Evolutionary conservation across 345 rosid genomes (phyloP).

Genomic region (Erodium maritimum): DNA sequence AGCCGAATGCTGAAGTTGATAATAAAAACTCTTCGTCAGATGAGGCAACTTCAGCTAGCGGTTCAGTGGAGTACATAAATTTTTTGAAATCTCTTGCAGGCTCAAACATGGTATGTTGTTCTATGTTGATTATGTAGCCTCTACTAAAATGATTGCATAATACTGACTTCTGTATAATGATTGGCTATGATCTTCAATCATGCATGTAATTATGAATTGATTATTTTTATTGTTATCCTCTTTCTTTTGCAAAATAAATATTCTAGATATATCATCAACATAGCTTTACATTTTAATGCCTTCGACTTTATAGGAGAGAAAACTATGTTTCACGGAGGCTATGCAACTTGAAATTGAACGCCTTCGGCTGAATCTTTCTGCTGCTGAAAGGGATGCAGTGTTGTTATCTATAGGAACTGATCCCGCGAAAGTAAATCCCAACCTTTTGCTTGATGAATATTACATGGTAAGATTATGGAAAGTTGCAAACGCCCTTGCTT

Average conservation of each 20-base stretch:
- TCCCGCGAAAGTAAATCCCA: slow-evolving; percentile 91
- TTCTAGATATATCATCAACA: not conserved
- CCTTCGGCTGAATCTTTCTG: slow-evolving; percentile 68
- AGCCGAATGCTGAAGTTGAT: slow-evolving; percentile 29
- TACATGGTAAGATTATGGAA: slow-evolving; percentile 64
- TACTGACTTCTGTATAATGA: no score
- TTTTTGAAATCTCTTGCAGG: slow-evolving; percentile 49
- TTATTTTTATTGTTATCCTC: not conserved
- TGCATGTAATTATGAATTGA: not conserved
- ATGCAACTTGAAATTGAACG: slow-evolving; percentile 93
- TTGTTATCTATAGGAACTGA: slow-evolving; percentile 75
- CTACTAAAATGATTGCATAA: no score
- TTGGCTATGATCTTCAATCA: not conserved
- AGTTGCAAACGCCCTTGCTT: slow-evolving; percentile 56
- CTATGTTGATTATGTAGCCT: not conserved
- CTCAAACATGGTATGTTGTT: slow-evolving; percentile 46
- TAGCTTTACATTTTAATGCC: no score
- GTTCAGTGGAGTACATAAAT: slow-evolving; percentile 45
- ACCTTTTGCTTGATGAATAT: slow-evolving; percentile 49
- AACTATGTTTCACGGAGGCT: slow-evolving; percentile 56
- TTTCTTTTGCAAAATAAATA: no score
- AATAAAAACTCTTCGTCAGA: slow-evolving; percentile 26
- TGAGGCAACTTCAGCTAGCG: slow-evolving; percentile 32
- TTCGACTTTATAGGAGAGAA: slow-evolving; percentile 44
- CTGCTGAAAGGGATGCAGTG: slow-evolving; percentile 97